Base-by-base conservation (phyloP, 805 yeast genomes). In the Metschnikowia borealis region DNA sequence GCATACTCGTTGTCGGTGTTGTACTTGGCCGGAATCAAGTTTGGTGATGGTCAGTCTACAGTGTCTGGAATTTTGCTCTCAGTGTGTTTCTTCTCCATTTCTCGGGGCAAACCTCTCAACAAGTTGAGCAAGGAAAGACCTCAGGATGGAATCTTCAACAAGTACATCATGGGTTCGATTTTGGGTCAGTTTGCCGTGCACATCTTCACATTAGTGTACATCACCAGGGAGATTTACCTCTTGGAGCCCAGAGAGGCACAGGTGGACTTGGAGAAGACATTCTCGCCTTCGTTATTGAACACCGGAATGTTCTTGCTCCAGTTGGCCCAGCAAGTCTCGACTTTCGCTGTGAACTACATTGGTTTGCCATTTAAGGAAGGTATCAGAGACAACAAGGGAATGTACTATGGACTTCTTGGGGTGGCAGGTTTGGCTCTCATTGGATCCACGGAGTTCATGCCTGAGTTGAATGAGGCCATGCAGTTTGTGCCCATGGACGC, bases 31-130 rank as follows among this genome's bases (percentile, higher is more conserved):
- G 99, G 99, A 71, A 95, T 94, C 63, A 94, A 94, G 71, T 89
- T 92, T 68, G 97, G 99, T 62, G 99, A 94, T 70, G 95, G 89
- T 32, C 99, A 94, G 75, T 89, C 96, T n/a, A 92, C 98, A 17
- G 85, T 87, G 47, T 88, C 96, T n/a, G 99, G 99, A 54, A 67
- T 94, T 56, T 78, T 94, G 62, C 77, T 94, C 66, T 85, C 96
- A 52, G 94, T 90, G 54, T 94, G 99, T 77, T 94, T 94, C 82
- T 78, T 90, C 68, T 88, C 96, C 46, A 89, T 94, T 62, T 91
- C 97, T 17, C 85, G 96, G 64, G 97, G 97, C 64, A 85, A 84
- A 61, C 92, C 98, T 32, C 73, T 91, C 49, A 87, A 92, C 55
- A 87, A 89, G 68, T 77, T 94, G 56, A 88, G 96, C 6, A 88